phyloP scores from a whole-genome alignment of 768 basidiomycete genomes.

The Amylocystis lapponica region DNA sequence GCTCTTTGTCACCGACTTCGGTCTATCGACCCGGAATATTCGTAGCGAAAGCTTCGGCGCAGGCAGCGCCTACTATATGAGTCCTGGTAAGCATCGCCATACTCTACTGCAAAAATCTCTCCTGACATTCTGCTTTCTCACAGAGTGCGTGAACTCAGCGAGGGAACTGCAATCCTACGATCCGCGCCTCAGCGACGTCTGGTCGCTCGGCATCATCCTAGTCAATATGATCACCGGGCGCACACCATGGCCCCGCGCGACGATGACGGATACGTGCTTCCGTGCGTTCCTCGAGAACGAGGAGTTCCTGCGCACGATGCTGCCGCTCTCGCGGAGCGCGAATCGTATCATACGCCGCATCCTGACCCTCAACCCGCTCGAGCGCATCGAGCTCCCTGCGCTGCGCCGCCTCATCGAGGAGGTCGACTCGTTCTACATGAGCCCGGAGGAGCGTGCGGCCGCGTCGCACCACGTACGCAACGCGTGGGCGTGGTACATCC shows the following conservation, averaged over 20 bases:
- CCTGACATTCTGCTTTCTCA: constrained; percentile 6
- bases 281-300: constrained; percentile 54
- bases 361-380: constrained; percentile 15
- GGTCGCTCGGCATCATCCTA: constrained; percentile 76
- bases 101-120: constrained; percentile 3
- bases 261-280: constrained; percentile 62
- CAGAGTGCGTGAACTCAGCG: constrained; percentile 52
- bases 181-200: constrained; percentile 61
- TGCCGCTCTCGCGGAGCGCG: constrained; percentile 67
- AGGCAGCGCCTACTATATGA: constrained; percentile 63
- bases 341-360: constrained; percentile 61
- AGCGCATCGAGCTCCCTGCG: constrained; percentile 13
- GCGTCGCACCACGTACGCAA: neutral
- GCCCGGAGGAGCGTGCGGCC: constrained; percentile 3
- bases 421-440: constrained; percentile 24
- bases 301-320: constrained; percentile 56
- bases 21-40: constrained; percentile 23
- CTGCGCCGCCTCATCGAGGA: constrained; percentile 16
- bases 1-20: constrained; percentile 43
- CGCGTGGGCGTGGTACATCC: too few relatives aligned
- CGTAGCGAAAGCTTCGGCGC: constrained; percentile 42
- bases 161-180: constrained; percentile 44
- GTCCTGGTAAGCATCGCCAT: constrained; percentile 46
- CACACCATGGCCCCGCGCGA: constrained; percentile 74
- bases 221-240: constrained; percentile 76